Conservation (phyloP, 805 yeast genomes). For the Cyberlindnera saturnus region DNA sequence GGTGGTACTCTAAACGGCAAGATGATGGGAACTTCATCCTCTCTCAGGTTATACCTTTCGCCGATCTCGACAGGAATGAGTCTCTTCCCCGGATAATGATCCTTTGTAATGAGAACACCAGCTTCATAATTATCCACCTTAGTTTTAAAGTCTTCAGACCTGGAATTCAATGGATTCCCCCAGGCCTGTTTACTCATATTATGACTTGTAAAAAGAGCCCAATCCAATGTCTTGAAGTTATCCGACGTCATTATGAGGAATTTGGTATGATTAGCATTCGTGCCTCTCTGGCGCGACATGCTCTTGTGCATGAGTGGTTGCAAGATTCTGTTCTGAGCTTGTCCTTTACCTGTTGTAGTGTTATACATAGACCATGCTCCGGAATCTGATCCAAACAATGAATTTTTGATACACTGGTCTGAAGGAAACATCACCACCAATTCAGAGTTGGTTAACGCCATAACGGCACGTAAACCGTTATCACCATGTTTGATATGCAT, state of each 20-base stretch:
- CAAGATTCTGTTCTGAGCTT: slow-evolving; percentile 36
- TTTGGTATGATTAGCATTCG: slow-evolving; percentile 61
- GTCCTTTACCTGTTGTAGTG: slow-evolving; percentile 18
- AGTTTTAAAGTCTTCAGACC: slow-evolving; percentile 22
- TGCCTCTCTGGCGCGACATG: slow-evolving; percentile 23
- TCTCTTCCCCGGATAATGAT: slow-evolving; percentile 14
- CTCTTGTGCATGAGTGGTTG: slow-evolving; percentile 28
- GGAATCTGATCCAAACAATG: slow-evolving; percentile 39
- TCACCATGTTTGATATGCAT: slow-evolving; percentile 8
- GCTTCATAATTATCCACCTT: slow-evolving; percentile 43
- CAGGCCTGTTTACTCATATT: slow-evolving; percentile 76
- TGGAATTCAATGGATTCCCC: slow-evolving; percentile 42
- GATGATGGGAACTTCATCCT: slow-evolving; percentile 27
- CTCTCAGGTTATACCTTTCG: slow-evolving; percentile 20
- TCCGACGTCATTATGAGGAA: slow-evolving; percentile 53
- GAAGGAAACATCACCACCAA: slow-evolving; percentile 42
- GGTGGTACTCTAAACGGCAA: slow-evolving; percentile 55
- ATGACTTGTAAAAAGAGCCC: slow-evolving; percentile 72
- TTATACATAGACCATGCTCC: slow-evolving; percentile 49
- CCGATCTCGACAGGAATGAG: slow-evolving; percentile 40
- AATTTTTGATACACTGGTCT: slow-evolving; percentile 30
- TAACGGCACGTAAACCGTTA: slow-evolving; percentile 20
- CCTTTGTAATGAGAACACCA: slow-evolving; percentile 42
- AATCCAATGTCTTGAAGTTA: slow-evolving; percentile 43
- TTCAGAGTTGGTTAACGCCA: slow-evolving; percentile 19